phyloP scores from a whole-genome alignment of 1,139 yeast genomes.

The Candida pseudocylindracea region DNA sequence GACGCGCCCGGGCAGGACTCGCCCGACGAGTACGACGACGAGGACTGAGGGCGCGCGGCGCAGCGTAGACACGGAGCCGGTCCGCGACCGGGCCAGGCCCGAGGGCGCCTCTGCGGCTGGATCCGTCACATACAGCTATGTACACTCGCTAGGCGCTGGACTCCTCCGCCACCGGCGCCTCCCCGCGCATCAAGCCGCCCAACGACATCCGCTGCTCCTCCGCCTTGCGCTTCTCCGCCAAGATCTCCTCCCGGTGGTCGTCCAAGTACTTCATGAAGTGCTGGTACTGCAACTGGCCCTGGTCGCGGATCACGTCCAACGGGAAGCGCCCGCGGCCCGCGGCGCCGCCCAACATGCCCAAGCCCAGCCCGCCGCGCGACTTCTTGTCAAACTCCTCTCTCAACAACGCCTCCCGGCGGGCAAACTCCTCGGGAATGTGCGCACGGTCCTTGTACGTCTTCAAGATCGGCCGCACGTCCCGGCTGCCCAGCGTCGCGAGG shows the following conservation, averaged over 20 bases:
- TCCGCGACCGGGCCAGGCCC: too few relatives aligned
- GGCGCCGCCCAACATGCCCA: constrained; percentile 36
- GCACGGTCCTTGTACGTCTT: constrained; percentile 42
- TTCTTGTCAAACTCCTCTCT: constrained; percentile 26
- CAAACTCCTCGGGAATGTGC: constrained; percentile 52
- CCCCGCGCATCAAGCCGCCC: constrained; percentile 68
- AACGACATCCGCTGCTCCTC: constrained; percentile 65
- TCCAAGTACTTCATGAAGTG: constrained; percentile 63
- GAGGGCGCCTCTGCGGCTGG: too few relatives aligned
- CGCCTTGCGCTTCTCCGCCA: constrained; percentile 59
- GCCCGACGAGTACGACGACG: too few relatives aligned
- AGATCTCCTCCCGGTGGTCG: constrained; percentile 75
- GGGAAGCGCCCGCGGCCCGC: constrained; percentile 46
- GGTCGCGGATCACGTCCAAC: constrained; percentile 74
- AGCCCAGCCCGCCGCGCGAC: constrained; percentile 26
- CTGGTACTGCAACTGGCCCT: constrained; percentile 78
- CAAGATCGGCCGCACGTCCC: constrained; percentile 80
- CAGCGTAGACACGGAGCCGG: too few relatives aligned
- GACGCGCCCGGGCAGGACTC: too few relatives aligned
- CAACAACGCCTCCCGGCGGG: constrained; percentile 50
- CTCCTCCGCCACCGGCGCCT: constrained; percentile 71
- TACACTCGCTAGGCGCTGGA: too few relatives aligned
- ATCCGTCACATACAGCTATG: too few relatives aligned
- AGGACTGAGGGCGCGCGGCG: too few relatives aligned
- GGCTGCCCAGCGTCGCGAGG: constrained; percentile 75